These are phyloP conservation scores for Diaporthe sp. DNA, from an alignment of 2,329 filamentous ascomycete genomes.

Conservation along the genomic window DNA sequence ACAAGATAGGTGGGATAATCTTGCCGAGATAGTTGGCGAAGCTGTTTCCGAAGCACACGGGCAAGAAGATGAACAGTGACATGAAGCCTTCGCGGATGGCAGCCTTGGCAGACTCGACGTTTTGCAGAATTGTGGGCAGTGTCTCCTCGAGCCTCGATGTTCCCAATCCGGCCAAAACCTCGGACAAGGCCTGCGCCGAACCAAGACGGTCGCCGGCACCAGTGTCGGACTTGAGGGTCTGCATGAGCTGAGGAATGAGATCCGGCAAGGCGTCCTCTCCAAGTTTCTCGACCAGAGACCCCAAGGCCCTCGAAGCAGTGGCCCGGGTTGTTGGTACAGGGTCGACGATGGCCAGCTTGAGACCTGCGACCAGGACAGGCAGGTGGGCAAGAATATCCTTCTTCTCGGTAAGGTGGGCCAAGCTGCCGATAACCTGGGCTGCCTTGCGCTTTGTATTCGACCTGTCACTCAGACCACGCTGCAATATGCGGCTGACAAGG, in stretches of 20 bases:
- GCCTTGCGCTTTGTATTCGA: conserved; percentile 97
- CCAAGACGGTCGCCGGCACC: conserved; percentile 96
- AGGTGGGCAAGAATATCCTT: conserved; percentile 93
- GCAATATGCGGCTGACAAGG: conserved; percentile 92
- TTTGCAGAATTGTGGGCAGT: conserved; percentile 94
- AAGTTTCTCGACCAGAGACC: conserved; percentile 97
- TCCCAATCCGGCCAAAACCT: conserved; percentile 94
- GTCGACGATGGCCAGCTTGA: conserved; percentile 91
- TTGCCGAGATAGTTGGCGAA: conserved; percentile 95
- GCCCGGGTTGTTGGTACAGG: conserved; percentile 96
- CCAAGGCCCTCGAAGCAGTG: conserved; percentile 94
- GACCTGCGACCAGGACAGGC: conserved; percentile 89
- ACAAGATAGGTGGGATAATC: conserved; percentile 95
- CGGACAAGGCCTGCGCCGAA: conserved; percentile 94
- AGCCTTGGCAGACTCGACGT: conserved; percentile 90
- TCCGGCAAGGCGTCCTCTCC: conserved; percentile 97
- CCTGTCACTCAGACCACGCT: conserved; percentile 89
- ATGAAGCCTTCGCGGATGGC: conserved; percentile 98
- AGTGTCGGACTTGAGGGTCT: conserved; percentile 96
- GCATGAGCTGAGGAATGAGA: conserved; percentile 97
- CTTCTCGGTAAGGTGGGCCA: conserved; percentile 96
- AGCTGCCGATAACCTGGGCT: conserved; percentile 95
- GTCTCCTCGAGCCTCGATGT: conserved; percentile 95
- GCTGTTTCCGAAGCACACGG: conserved; percentile 98
- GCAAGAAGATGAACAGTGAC: conserved; percentile 99